Percentiles rank a stretch among this genome's conserved stretches.
Conservation (phyloP, 179 eudicot genomes). For the Camellia oleifera region DNA sequence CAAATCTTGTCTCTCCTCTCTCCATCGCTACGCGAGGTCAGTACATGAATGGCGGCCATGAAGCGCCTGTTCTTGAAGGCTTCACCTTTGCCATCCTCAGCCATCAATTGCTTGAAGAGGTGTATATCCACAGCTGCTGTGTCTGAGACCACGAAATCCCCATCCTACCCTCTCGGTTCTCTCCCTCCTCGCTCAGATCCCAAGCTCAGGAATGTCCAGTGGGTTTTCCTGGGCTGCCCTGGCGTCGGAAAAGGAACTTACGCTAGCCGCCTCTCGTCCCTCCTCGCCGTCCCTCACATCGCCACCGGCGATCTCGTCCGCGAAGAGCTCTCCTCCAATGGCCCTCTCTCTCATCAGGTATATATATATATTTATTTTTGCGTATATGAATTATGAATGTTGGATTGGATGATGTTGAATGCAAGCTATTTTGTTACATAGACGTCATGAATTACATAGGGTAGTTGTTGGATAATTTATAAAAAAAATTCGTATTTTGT, state of each 20-base stretch:
- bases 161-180: slow-evolving; percentile 21
- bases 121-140: slow-evolving; percentile 29
- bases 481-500: neutral
- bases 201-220: slow-evolving; percentile 58
- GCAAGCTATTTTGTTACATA: neutral
- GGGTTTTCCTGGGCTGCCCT: slow-evolving; percentile 91
- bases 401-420: neutral
- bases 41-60: slow-evolving; percentile 38
- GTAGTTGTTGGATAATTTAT: neutral
- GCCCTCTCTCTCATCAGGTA: slow-evolving; percentile 68
- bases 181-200: slow-evolving; percentile 23
- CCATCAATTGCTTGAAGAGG: slow-evolving; percentile 16
- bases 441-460: neutral
- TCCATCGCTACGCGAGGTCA: neutral
- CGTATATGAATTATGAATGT: neutral
- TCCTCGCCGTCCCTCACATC: slow-evolving; percentile 82
- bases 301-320: slow-evolving; percentile 98
- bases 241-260: slow-evolving; percentile 96
- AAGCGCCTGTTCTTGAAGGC: slow-evolving; percentile 33
- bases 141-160: slow-evolving; percentile 20
- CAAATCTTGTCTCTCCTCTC: neutral
- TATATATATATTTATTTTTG: neutral
- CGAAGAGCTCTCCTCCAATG: slow-evolving; percentile 57
- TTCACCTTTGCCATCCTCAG: slow-evolving; percentile 19
- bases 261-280: slow-evolving; percentile 75